Percentiles rank a stretch among this genome's conserved stretches.
Evolutionary conservation across 441 rosid species (phyloP).

Genomic region (Brassica hybrid): DNA sequence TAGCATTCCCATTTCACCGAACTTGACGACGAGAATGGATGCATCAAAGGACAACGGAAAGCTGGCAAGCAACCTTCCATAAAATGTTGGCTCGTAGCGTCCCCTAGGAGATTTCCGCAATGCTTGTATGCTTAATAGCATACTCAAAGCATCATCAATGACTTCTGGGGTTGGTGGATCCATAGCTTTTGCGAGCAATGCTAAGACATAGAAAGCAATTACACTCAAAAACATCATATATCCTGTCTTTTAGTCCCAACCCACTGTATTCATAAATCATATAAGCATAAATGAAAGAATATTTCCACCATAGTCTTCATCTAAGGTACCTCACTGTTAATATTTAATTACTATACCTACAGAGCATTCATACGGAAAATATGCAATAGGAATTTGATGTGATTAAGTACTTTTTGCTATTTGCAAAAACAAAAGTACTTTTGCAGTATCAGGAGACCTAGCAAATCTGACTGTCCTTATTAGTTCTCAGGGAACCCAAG

Average conservation of each 20-base stretch:
- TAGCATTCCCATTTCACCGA: constrained; percentile 83
- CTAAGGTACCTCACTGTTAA: constrained; percentile 25
- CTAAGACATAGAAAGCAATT: constrained; percentile 48
- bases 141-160: constrained; percentile 73
- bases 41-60: constrained; percentile 89
- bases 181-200: constrained; percentile 80
- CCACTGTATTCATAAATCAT: constrained; percentile 11
- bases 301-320: constrained; percentile 18
- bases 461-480: constrained; percentile 21
- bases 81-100: constrained; percentile 88
- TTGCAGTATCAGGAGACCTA: constrained; percentile 24
- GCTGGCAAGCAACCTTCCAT: constrained; percentile 85
- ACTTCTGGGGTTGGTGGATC: constrained; percentile 82
- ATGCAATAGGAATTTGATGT: constrained; percentile 11
- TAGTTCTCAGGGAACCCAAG: constrained; percentile 25
- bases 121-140: constrained; percentile 70
- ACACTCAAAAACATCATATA: constrained; percentile 17
- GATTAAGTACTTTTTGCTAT: neutral
- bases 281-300: constrained; percentile 10
- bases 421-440: neutral
- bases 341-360: constrained; percentile 12
- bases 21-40: constrained; percentile 73
- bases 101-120: constrained; percentile 66
- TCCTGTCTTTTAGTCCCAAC: constrained; percentile 2
- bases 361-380: constrained; percentile 17